Base-by-base conservation (phyloP, 495 filamentous ascomycete genomes). In the Tuber microsphaerosporum region DNA sequence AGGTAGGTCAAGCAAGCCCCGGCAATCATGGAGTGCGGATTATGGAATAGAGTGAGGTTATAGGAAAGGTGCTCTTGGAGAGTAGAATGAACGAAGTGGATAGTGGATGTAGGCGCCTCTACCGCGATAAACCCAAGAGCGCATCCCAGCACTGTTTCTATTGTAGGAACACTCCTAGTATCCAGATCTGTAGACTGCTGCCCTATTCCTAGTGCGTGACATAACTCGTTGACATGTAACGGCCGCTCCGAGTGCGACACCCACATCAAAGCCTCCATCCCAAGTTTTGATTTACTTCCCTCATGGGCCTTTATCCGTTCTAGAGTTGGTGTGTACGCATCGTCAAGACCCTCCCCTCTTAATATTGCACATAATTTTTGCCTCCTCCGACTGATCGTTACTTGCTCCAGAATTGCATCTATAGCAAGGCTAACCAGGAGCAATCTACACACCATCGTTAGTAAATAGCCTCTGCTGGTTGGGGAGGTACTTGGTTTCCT, bases 81-180 rank as follows among this genome's bases (percentile, higher is more conserved):
- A 9, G 78, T 75, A 46, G 76, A 75, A 41, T 79, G 78, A 2
- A 74, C 77, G 1, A 80, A 42, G 14, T 43, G 71, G 51, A 79
- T 71, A 1, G 76, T 77, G 31, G 44, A 31, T 12, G 68, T 37
- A 19, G 45, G 48, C 14, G 51, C 73, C 37, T 80, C 78, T 10
- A 75, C 68, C 6, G 71, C 51, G 41, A 80, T 45, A 14, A 80
- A 43, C 1, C 78, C 77, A 0, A 65, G 71, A 39, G 76, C 73
- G 12, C 73, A 44, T 45, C 72, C 69, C 9, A 72, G 74, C 3
- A 77, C 34, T 46, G 43, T 34, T 46, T 43, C 45, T n/a, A 61
- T 14, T 31, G 51, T 3, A 14, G 51, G 51, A 61, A 61, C 1
- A 16, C 31, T 61, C n/a, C 2, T 9, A n/a, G 2, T 2, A 61